Evolutionary conservation across 108 stramenopile species (phyloP).

Genomic region (Pinguiococcus pyrenoidosus): DNA sequence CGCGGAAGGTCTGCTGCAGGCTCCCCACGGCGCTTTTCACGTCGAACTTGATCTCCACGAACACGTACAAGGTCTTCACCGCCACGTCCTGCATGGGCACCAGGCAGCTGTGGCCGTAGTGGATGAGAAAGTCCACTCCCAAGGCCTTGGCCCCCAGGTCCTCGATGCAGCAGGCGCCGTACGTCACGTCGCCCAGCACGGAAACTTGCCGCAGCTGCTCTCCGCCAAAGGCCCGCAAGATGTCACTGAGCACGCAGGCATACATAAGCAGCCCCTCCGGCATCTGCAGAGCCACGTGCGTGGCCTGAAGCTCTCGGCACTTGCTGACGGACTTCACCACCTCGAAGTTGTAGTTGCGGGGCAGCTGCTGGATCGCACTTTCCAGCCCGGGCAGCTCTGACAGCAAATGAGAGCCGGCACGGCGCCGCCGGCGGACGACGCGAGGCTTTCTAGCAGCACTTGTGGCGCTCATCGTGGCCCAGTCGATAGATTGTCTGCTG

Average conservation of each 20-base stretch:
- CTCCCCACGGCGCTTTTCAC: constrained; percentile 68
- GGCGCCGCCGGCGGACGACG: no score
- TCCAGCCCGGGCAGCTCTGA: constrained; percentile 15
- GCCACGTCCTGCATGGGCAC: constrained; percentile 77
- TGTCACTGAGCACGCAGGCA: constrained; percentile 78
- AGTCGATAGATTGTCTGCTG: no score
- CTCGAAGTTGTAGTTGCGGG: constrained; percentile 46
- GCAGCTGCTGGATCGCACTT: constrained; percentile 21
- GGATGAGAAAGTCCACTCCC: constrained; percentile 75
- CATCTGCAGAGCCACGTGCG: constrained; percentile 78
- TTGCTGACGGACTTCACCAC: constrained; percentile 80
- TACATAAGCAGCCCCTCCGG: constrained; percentile 94
- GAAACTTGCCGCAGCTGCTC: constrained; percentile 38
- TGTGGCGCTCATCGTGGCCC: no score
- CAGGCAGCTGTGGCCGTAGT: constrained; percentile 95
- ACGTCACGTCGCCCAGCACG: constrained; percentile 91
- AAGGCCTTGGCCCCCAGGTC: constrained; percentile 71
- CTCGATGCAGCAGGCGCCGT: constrained; percentile 97
- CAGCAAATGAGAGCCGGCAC: no score
- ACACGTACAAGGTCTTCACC: constrained; percentile 66
- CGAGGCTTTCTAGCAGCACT: no score
- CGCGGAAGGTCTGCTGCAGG: constrained; percentile 7
- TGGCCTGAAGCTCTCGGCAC: no score
- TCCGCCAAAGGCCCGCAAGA: constrained; percentile 56
- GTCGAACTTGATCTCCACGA: constrained; percentile 92